Conservation (phyloP, 768 basidiomycete genomes). For the Suillus discolor region DNA sequence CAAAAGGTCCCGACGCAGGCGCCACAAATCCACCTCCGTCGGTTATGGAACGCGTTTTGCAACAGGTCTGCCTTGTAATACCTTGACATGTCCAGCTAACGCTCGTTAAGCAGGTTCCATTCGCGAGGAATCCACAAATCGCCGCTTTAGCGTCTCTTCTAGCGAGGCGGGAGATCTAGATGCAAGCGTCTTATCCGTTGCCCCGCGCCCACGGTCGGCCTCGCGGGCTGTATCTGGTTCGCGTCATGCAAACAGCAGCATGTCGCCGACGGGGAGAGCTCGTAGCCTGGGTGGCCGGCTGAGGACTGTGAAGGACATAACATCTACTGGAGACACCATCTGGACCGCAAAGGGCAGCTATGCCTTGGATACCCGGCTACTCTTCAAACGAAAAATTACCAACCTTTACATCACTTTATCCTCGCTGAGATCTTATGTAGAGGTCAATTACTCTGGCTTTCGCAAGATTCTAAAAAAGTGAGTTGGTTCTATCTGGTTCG, state of each 20-base stretch:
- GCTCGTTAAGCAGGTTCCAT: slow-evolving; percentile 13
- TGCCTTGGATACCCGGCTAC: slow-evolving; percentile 78
- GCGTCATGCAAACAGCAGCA: slow-evolving; percentile 26
- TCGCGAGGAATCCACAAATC: slow-evolving; percentile 14
- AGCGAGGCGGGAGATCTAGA: slow-evolving; percentile 46
- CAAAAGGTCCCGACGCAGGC: slow-evolving; percentile 31
- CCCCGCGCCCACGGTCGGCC: slow-evolving; percentile 7
- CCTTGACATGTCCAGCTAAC: not conserved
- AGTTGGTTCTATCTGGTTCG: slow-evolving; percentile 24
- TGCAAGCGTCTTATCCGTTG: slow-evolving; percentile 38
- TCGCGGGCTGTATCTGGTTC: slow-evolving; percentile 20
- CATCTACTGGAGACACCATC: slow-evolving; percentile 50
- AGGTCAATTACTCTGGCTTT: slow-evolving; percentile 92
- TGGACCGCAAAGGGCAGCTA: slow-evolving; percentile 84
- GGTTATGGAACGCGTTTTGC: slow-evolving; percentile 26
- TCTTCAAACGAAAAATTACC: slow-evolving; percentile 90
- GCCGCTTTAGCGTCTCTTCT: slow-evolving; percentile 50
- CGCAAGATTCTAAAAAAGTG: slow-evolving; percentile 96
- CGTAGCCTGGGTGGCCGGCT: slow-evolving; percentile 49
- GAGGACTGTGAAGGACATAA: slow-evolving; percentile 50
- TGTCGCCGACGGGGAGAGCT: slow-evolving; percentile 38
- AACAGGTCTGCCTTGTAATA: slow-evolving; percentile 18
- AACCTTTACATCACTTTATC: slow-evolving; percentile 76
- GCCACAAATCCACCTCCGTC: slow-evolving; percentile 37
- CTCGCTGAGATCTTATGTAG: slow-evolving; percentile 82